These are phyloP conservation scores for Lactarius akahatsu DNA, from an alignment of 768 basidiomycete genomes.

Conservation along the genomic window DNA sequence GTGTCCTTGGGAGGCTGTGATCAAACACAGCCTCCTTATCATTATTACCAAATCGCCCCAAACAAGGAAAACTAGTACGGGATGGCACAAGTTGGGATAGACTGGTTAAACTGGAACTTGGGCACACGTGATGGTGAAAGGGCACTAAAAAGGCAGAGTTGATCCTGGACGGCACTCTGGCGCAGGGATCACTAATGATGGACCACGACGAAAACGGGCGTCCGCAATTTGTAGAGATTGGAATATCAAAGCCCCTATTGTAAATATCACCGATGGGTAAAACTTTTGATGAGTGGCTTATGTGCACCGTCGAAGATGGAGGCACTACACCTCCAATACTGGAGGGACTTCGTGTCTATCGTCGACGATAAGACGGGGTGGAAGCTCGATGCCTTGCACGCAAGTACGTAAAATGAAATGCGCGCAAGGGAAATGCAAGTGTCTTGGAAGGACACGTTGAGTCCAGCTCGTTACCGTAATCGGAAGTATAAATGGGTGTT, in stretches of 20 bases:
- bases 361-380: background rate
- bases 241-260: background rate
- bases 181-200: background rate
- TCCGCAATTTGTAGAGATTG: background rate
- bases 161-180: constrained; percentile 1
- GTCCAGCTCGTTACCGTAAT: constrained; percentile 3
- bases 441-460: constrained; percentile 15
- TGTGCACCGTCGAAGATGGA: background rate
- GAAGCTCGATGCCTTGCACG: background rate
- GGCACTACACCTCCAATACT: background rate
- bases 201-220: background rate
- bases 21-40: background rate
- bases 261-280: background rate
- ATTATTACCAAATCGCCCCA: background rate
- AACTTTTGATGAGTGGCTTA: background rate
- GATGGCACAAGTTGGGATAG: background rate
- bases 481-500: constrained; percentile 2
- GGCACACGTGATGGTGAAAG: background rate
- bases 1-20: constrained; percentile 14
- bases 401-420: constrained; percentile 12
- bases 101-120: background rate
- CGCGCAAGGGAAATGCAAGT: background rate
- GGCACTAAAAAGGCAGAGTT: background rate
- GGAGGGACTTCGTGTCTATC: background rate
- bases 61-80: background rate